Evolutionary conservation across 1,139 yeast species (phyloP).

Genomic region (Candida dubliniensis): DNA sequence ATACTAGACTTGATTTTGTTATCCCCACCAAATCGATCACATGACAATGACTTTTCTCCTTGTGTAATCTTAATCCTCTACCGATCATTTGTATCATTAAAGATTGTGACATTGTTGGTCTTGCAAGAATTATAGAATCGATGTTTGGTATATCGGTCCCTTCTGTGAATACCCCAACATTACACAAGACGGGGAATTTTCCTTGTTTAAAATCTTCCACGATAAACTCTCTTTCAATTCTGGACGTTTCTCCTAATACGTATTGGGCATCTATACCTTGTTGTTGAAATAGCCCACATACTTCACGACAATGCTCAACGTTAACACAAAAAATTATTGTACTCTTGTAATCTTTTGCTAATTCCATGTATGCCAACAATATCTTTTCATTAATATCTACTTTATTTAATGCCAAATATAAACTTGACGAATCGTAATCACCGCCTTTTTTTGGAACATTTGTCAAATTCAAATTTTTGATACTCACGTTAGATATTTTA

Average conservation of each 20-base stretch:
- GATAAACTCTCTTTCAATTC: constrained; percentile 50
- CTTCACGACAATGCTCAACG: constrained; percentile 59
- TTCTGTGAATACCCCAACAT: constrained; percentile 90
- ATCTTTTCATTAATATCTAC: constrained; percentile 25
- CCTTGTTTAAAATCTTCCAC: constrained; percentile 64
- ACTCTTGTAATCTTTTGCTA: constrained; percentile 50
- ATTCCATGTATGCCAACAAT: constrained; percentile 54
- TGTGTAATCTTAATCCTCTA: constrained; percentile 71
- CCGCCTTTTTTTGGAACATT: constrained; percentile 33
- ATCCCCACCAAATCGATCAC: constrained; percentile 77
- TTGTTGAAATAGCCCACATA: constrained; percentile 54
- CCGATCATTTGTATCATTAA: constrained; percentile 88
- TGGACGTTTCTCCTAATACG: constrained; percentile 68
- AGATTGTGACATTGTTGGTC: constrained; percentile 79
- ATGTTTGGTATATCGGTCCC: constrained; percentile 94
- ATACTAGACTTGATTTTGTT: constrained; percentile 55
- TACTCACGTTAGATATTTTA: constrained; percentile 57
- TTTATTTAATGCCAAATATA: constrained; percentile 59
- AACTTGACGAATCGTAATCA: constrained; percentile 55
- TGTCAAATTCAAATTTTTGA: constrained; percentile 40
- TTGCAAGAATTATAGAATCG: constrained; percentile 73
- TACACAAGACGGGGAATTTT: constrained; percentile 68
- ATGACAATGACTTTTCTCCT: constrained; percentile 65
- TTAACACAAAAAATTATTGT: constrained; percentile 80
- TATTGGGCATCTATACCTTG: constrained; percentile 71